Conservation (phyloP, 108 stramenopile species). For the Asterionellopsis glacialis region DNA sequence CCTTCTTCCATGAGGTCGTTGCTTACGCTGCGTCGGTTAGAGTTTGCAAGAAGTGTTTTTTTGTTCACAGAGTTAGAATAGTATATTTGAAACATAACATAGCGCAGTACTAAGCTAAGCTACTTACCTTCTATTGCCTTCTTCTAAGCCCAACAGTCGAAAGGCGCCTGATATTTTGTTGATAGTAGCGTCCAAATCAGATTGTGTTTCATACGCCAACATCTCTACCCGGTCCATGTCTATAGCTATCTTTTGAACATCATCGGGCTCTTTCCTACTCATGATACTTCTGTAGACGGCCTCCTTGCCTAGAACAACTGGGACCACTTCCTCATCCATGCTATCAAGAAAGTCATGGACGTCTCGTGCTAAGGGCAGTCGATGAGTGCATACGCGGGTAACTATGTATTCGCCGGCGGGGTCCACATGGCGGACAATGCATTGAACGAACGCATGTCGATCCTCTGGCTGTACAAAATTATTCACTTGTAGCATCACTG, state of each 20-base stretch:
- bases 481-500: conserved; percentile 44
- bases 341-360: conserved; percentile 37
- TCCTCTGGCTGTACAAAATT: conserved; percentile 26
- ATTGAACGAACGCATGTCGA: conserved; percentile 45
- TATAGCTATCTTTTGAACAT: conserved; percentile 16
- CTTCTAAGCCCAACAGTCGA: conserved; percentile 48
- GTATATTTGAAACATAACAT: no score
- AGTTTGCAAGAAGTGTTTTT: not conserved
- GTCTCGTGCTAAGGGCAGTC: conserved; percentile 35
- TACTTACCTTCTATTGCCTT: conserved; percentile 19
- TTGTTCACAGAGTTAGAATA: no score
- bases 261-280: conserved; percentile 40
- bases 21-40: not conserved
- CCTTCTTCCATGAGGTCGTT: conserved; percentile 17
- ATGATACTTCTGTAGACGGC: conserved; percentile 49
- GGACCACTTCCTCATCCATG: conserved; percentile 40
- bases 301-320: conserved; percentile 48
- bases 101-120: not conserved
- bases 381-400: conserved; percentile 36
- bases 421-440: conserved; percentile 32
- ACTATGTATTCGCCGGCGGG: conserved; percentile 28
- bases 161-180: conserved; percentile 47
- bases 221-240: conserved; percentile 29
- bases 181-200: conserved; percentile 59
- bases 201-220: conserved; percentile 44